Percentiles rank a stretch among this genome's conserved stretches.
Evolutionary conservation across 1,284 basidiomycete genomes (phyloP).

Genomic region (Gymnopus androsaceus): DNA sequence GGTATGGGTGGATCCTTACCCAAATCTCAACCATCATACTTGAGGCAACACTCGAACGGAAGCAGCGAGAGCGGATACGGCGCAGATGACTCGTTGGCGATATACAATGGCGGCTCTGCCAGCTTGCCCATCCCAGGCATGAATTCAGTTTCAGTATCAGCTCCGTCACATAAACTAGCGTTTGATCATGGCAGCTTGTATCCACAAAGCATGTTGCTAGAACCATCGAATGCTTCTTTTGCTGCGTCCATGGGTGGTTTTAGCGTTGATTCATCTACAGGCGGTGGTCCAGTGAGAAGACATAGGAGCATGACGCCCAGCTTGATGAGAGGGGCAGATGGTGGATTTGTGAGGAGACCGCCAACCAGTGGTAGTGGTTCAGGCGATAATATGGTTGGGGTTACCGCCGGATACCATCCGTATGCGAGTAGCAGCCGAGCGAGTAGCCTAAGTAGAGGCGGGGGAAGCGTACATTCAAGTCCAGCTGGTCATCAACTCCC

Average conservation of each 20-base stretch:
- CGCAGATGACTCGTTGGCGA: constrained; percentile 32
- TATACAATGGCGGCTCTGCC: constrained; percentile 19
- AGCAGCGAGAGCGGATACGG: constrained; percentile 15
- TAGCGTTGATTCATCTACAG: constrained; percentile 16
- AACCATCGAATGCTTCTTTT: constrained; percentile 27
- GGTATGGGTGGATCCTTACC: constrained; percentile 9
- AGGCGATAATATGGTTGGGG: background rate
- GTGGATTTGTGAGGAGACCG: constrained; percentile 5
- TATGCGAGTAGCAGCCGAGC: constrained; percentile 13
- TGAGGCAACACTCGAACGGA: background rate
- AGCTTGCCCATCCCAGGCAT: constrained; percentile 21
- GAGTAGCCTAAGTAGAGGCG: constrained; percentile 13
- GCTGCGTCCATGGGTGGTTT: constrained; percentile 16
- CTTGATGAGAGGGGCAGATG: constrained; percentile 18
- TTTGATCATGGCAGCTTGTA: constrained; percentile 63
- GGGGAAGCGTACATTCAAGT: constrained; percentile 17
- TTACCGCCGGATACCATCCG: constrained; percentile 15
- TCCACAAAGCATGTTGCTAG: constrained; percentile 40
- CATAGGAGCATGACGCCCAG: constrained; percentile 74
- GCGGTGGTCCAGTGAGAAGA: constrained; percentile 60
- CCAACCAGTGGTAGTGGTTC: constrained; percentile 7
- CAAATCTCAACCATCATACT: constrained; percentile 10
- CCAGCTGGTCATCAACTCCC: constrained; percentile 34
- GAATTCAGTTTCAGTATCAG: constrained; percentile 54
- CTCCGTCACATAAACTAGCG: constrained; percentile 64